Conservation (phyloP, 768 basidiomycete genomes). For the Strobilomyces echinocephalus region DNA sequence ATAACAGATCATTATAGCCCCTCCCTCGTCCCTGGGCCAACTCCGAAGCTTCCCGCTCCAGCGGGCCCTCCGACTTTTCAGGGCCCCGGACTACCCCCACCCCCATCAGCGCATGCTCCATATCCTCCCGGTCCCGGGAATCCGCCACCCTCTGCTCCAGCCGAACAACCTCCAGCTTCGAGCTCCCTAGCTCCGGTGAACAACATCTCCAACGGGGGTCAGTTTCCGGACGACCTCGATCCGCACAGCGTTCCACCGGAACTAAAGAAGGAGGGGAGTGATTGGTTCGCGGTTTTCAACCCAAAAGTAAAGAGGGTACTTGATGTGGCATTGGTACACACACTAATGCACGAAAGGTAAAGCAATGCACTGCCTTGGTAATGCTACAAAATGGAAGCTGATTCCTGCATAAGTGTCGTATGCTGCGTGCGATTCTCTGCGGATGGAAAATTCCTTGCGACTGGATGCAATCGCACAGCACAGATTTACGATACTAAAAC, state of each 20-base stretch:
- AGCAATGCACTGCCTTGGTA: constrained; percentile 12
- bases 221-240: constrained; percentile 34
- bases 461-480: constrained; percentile 93
- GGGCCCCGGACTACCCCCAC: constrained; percentile 35
- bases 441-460: constrained; percentile 89
- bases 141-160: constrained; percentile 28
- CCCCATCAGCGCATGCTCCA: constrained; percentile 28
- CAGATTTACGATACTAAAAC: constrained; percentile 94
- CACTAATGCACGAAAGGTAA: constrained; percentile 87
- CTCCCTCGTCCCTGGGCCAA: constrained; percentile 36
- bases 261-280: constrained; percentile 59
- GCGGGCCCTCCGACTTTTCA: constrained; percentile 30
- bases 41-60: constrained; percentile 33
- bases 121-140: constrained; percentile 32
- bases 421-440: constrained; percentile 94
- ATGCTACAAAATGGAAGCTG: neutral
- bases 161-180: constrained; percentile 22
- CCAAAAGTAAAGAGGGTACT: constrained; percentile 72
- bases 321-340: constrained; percentile 79
- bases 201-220: constrained; percentile 25
- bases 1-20: constrained; percentile 33
- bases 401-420: constrained; percentile 45
- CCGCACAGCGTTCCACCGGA: constrained; percentile 32
- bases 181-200: constrained; percentile 24
- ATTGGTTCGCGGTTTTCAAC: constrained; percentile 90